Conservation (phyloP, 2,329 filamentous ascomycete genomes). For the Reticulascus tulasneorum region DNA sequence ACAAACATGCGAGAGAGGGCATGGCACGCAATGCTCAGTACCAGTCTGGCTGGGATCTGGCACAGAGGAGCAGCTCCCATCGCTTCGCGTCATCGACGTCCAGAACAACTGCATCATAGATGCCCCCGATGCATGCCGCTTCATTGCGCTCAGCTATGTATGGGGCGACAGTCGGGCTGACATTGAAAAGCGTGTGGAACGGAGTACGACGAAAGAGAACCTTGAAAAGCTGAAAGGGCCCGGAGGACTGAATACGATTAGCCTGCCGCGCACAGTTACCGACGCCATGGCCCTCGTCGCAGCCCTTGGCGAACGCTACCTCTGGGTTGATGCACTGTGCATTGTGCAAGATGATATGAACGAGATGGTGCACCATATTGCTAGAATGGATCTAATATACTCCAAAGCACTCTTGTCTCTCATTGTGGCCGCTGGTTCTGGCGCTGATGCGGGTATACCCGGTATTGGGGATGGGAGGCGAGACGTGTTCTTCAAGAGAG, state of each 20-base stretch:
- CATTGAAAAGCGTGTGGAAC: neutral
- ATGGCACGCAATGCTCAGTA: too few species aligned
- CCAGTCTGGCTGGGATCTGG: too few species aligned
- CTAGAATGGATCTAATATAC: constrained; percentile 12
- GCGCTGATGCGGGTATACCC: neutral
- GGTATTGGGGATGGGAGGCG: too few species aligned
- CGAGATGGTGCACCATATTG: constrained; percentile 9
- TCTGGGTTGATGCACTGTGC: constrained; percentile 18
- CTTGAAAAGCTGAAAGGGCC: too few species aligned
- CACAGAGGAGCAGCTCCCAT: too few species aligned
- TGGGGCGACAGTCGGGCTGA: neutral
- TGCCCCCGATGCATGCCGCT: too few species aligned
- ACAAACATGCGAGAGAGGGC: too few species aligned
- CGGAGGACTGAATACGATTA: too few species aligned
- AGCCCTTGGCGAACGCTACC: constrained; percentile 7
- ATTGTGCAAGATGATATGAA: constrained; percentile 12
- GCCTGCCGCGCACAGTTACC: constrained; percentile 1
- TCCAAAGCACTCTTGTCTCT: neutral
- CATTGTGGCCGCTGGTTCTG: neutral
- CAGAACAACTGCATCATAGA: too few species aligned
- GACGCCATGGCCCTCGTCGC: constrained; percentile 1
- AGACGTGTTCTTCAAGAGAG: too few species aligned
- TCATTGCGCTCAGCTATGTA: constrained; percentile 1
- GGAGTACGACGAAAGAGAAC: neutral
- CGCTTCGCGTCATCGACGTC: too few species aligned